These are phyloP conservation scores for Astragalus membranaceus DNA, from an alignment of 306 rosid genomes.

Conservation along the genomic window DNA sequence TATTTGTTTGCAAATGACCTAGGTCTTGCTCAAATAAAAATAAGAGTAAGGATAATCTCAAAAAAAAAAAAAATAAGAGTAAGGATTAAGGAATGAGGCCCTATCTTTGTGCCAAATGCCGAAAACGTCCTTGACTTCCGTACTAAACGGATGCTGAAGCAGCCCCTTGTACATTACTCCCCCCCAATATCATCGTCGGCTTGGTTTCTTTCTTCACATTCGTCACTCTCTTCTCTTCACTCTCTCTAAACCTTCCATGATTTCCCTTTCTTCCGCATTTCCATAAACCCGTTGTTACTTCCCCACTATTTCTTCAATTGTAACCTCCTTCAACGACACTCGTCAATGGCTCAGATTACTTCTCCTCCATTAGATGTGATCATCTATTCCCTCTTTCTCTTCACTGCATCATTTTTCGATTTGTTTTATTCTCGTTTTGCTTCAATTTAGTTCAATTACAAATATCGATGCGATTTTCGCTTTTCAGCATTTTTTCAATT, in stretches of 20 bases:
- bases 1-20: too few relatives aligned
- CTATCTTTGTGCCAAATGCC: background rate
- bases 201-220: background rate
- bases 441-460: constrained; percentile 10
- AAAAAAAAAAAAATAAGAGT: too few relatives aligned
- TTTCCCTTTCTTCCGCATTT: background rate
- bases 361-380: constrained; percentile 50
- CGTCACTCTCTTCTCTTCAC: constrained; percentile 5
- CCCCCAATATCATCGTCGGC: background rate
- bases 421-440: background rate
- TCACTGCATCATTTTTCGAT: background rate
- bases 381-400: background rate
- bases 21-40: too few relatives aligned
- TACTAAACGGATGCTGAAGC: background rate
- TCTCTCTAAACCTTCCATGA: background rate
- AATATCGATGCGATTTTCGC: background rate
- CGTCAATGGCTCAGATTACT: constrained; percentile 21
- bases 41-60: too few relatives aligned
- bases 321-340: background rate
- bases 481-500: background rate
- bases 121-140: background rate
- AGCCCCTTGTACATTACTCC: background rate
- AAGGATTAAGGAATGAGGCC: background rate
- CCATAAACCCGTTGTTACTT: background rate
- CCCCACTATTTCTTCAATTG: background rate